Percentiles rank a stretch among this genome's conserved stretches.
phyloP scores from a whole-genome alignment of 441 rosid species.

The Brassica hybrid region DNA sequence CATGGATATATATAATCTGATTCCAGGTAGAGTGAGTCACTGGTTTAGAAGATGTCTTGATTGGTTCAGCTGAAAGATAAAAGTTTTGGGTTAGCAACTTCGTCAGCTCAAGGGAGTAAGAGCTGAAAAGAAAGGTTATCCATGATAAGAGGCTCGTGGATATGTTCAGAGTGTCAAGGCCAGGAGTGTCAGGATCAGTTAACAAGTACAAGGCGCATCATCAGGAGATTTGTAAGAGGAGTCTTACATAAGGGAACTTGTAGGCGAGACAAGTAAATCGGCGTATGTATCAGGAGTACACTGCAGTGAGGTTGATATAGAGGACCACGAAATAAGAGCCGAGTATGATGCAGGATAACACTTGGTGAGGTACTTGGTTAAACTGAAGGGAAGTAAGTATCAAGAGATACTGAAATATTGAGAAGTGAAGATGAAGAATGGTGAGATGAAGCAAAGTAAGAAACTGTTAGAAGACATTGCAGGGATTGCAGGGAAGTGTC shows the following conservation, averaged over 20 bases:
- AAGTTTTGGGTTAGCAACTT: background rate
- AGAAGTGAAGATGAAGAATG: too few species aligned
- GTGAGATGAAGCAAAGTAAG: too few species aligned
- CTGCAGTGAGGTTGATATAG: background rate
- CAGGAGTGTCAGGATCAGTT: too few species aligned
- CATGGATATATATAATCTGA: too few species aligned
- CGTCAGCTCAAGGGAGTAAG: background rate
- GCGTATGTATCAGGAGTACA: background rate
- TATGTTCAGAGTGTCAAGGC: background rate
- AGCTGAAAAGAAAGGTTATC: background rate
- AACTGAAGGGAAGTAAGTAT: background rate
- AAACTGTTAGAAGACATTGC: too few species aligned
- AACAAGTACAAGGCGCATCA: too few species aligned
- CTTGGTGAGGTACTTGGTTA: background rate
- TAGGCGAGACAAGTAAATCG: background rate
- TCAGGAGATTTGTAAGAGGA: too few species aligned
- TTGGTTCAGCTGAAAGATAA: background rate
- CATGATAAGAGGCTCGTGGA: background rate
- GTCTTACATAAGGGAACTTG: too few species aligned
- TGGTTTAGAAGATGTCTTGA: too few species aligned
- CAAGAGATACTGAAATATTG: too few species aligned
- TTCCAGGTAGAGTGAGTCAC: too few species aligned
- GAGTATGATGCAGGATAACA: background rate
- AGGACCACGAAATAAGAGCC: background rate
- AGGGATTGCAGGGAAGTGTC: too few species aligned